phyloP scores from a whole-genome alignment of 345 rosid species.

The Hirschfeldia incana region DNA sequence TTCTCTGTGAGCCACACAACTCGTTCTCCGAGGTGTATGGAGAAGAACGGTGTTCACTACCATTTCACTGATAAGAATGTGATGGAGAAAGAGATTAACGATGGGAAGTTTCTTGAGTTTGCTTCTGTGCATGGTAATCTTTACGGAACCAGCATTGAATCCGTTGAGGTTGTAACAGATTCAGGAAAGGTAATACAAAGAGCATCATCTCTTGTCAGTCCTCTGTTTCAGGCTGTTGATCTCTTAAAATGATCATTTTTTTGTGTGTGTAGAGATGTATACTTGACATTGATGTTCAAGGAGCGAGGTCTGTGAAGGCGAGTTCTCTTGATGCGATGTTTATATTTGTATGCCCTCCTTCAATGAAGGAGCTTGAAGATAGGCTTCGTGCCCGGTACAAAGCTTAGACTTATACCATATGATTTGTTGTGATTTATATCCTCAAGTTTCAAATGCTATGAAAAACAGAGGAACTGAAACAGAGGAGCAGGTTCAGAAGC shows the following conservation, averaged over 20 bases:
- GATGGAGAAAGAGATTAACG: conserved; percentile 81
- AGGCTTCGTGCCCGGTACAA: conserved; percentile 93
- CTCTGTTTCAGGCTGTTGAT: not conserved
- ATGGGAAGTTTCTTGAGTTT: conserved; percentile 88
- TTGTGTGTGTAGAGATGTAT: conserved; percentile 69
- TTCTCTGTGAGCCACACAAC: conserved; percentile 94
- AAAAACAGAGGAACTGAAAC: conserved; percentile 78
- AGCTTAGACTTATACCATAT: conserved; percentile 6
- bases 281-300: conserved; percentile 98
- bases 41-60: conserved; percentile 67
- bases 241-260: not conserved
- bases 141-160: conserved; percentile 90
- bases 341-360: conserved; percentile 85
- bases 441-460: conserved; percentile 14
- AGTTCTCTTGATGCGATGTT: conserved; percentile 79
- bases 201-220: not conserved
- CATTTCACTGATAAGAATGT: conserved; percentile 67
- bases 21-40: conserved; percentile 66
- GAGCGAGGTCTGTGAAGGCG: conserved; percentile 71
- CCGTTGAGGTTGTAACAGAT: conserved; percentile 87
- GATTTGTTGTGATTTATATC: conserved; percentile 9
- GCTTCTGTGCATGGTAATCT: conserved; percentile 89
- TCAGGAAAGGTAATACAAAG: conserved; percentile 66
- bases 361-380: conserved; percentile 77
- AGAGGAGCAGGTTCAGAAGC: conserved; percentile 79